These are phyloP conservation scores for Setaria italica DNA, from an alignment of 202 grass and related monocot species.

Conservation along the genomic window DNA sequence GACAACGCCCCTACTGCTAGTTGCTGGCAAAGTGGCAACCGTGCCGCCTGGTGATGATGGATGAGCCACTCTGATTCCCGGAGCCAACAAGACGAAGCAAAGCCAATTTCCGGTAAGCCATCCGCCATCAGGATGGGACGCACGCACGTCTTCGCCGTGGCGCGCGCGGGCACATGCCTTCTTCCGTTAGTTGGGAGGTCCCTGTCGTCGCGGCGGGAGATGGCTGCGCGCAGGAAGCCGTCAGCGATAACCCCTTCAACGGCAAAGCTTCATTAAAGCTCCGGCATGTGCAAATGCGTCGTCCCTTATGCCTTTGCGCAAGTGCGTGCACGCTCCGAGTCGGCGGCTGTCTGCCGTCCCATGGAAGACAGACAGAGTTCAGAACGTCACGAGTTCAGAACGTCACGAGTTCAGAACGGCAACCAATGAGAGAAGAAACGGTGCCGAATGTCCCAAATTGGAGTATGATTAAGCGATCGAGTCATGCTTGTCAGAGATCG, in stretches of 20 bases:
- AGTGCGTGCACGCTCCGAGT: not conserved
- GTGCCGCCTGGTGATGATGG: not conserved
- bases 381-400: not conserved
- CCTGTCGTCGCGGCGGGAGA: slow-evolving; percentile 9
- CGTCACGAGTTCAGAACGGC: not conserved
- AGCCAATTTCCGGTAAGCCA: slow-evolving; percentile 7
- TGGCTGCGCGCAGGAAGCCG: not conserved
- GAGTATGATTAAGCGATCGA: not conserved
- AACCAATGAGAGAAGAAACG: slow-evolving; percentile 5
- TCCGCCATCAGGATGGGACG: slow-evolving; percentile 32
- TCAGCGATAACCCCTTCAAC: not conserved
- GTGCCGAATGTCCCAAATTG: slow-evolving; percentile 18
- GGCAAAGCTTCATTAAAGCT: not conserved
- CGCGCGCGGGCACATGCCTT: not conserved
- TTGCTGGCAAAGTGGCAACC: not conserved
- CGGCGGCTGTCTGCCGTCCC: not conserved
- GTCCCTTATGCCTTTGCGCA: not conserved
- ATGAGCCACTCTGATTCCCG: not conserved
- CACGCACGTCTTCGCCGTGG: not conserved
- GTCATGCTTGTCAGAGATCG: not conserved
- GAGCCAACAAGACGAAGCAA: no score
- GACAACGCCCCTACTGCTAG: not conserved
- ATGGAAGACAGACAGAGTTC: not conserved
- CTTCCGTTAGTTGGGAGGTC: slow-evolving; percentile 5
- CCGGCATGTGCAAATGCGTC: not conserved